Conservation (phyloP, 495 filamentous ascomycete genomes). For the Penicillium cosmopolitanum region DNA sequence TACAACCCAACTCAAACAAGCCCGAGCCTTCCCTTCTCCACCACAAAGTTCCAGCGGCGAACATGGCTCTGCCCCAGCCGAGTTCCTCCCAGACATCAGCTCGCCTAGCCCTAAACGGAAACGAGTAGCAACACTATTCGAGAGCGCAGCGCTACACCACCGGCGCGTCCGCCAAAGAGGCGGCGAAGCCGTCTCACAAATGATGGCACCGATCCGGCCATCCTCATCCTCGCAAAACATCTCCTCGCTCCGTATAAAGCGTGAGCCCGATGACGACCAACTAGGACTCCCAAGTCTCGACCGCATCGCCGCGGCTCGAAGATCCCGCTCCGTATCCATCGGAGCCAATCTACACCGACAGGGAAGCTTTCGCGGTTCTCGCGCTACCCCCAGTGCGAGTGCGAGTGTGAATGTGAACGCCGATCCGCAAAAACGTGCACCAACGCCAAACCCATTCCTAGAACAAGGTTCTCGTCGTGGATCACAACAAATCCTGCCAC, state of each 20-base stretch:
- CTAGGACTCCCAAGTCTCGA: constrained; percentile 38
- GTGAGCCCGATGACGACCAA: constrained; percentile 42
- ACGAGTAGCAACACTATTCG: constrained; percentile 58
- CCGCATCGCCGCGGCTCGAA: constrained; percentile 29
- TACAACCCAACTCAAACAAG: constrained; percentile 35
- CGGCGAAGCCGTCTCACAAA: constrained; percentile 58
- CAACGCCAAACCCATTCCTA: constrained; percentile 34
- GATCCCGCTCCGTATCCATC: constrained; percentile 44
- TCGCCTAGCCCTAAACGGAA: constrained; percentile 58
- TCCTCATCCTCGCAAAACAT: constrained; percentile 40
- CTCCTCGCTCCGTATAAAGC: constrained; percentile 41
- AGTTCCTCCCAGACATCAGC: constrained; percentile 47
- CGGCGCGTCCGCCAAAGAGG: constrained; percentile 57
- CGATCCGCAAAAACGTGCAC: constrained; percentile 30
- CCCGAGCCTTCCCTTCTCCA: constrained; percentile 39
- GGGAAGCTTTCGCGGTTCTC: constrained; percentile 19
- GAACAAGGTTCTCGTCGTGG: constrained; percentile 25
- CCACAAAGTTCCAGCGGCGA: constrained; percentile 30
- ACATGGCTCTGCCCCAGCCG: constrained; percentile 30
- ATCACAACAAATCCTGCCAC: constrained; percentile 21
- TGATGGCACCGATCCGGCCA: constrained; percentile 51
- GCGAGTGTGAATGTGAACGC: constrained; percentile 12
- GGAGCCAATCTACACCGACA: constrained; percentile 37
- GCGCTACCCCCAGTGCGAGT: constrained; percentile 2
- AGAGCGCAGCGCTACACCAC: constrained; percentile 61